A percentile compares a stretch with the other conserved stretches of the same genome.
These are phyloP conservation scores for Aspergillus proliferans DNA, from an alignment of 2,329 filamentous ascomycete genomes.

Conservation along the genomic window DNA sequence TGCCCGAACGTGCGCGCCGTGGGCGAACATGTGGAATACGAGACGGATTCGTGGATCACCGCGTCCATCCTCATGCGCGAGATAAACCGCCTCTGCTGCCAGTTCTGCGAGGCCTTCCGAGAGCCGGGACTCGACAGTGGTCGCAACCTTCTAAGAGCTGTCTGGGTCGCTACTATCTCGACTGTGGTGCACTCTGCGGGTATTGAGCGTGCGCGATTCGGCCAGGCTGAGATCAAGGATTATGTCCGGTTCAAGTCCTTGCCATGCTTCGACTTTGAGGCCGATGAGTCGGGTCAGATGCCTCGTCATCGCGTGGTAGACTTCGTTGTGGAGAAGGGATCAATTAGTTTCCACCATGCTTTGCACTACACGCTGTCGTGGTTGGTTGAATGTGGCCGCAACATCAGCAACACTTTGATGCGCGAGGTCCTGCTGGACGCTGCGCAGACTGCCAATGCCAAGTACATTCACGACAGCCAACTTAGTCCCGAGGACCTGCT, in stretches of 20 bases:
- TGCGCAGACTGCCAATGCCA: slow-evolving; percentile 44
- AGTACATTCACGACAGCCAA: slow-evolving; percentile 55
- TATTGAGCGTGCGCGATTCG: slow-evolving; percentile 78
- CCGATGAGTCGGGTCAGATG: slow-evolving; percentile 35
- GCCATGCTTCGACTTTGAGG: slow-evolving; percentile 73
- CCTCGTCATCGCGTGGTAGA: slow-evolving; percentile 66
- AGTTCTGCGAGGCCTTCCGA: slow-evolving; percentile 81
- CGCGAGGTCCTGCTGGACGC: slow-evolving; percentile 65
- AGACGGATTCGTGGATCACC: slow-evolving; percentile 96
- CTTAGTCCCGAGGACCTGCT: slow-evolving; percentile 67
- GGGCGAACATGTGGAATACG: slow-evolving; percentile 95
- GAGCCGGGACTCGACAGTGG: slow-evolving; percentile 60
- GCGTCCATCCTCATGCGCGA: slow-evolving; percentile 90
- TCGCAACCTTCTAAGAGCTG: slow-evolving; percentile 63
- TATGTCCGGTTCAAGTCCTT: slow-evolving; percentile 76
- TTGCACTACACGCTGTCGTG: slow-evolving; percentile 95
- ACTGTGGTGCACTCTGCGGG: slow-evolving; percentile 87
- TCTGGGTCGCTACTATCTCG: slow-evolving; percentile 62
- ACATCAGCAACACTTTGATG: slow-evolving; percentile 63
- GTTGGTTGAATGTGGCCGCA: slow-evolving; percentile 83
- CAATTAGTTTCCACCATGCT: slow-evolving; percentile 95
- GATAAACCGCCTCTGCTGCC: slow-evolving; percentile 84
- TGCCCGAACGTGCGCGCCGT: slow-evolving; percentile 89
- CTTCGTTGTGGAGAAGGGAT: slow-evolving; percentile 80
- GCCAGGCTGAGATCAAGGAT: slow-evolving; percentile 79